Evolutionary conservation across 371 early-diverging fungal species (phyloP).

Genomic region (Mucor racemosus): DNA sequence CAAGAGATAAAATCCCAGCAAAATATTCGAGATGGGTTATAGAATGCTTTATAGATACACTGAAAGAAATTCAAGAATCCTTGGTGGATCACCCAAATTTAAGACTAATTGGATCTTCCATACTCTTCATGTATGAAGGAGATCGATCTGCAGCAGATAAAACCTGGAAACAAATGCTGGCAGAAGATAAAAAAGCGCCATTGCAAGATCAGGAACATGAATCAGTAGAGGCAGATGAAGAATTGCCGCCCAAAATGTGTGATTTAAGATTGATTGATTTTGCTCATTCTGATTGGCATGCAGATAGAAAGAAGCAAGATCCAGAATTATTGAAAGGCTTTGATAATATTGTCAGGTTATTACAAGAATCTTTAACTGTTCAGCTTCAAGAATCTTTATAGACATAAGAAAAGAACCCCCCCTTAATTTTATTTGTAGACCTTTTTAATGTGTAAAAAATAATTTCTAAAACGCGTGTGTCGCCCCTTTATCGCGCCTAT

Average conservation of each 20-base stretch:
- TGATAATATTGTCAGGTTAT: constrained; percentile 29
- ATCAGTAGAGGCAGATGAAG: constrained; percentile 54
- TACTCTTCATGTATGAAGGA: constrained; percentile 77
- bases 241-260: constrained; percentile 47
- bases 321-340: constrained; percentile 39
- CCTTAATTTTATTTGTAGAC: too few relatives aligned
- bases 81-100: constrained; percentile 51
- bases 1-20: constrained; percentile 14
- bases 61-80: constrained; percentile 57
- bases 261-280: constrained; percentile 80
- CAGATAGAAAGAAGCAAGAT: constrained; percentile 39
- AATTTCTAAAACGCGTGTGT: not conserved
- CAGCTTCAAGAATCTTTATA: constrained; percentile 24
- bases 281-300: constrained; percentile 72
- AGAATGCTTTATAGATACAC: constrained; percentile 62
- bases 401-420: not conserved
- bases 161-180: constrained; percentile 44
- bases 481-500: not conserved
- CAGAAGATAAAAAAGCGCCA: constrained; percentile 38
- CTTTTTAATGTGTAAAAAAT: not conserved
- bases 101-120: constrained; percentile 67
- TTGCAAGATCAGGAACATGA: constrained; percentile 22
- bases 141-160: constrained; percentile 56
- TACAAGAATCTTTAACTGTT: constrained; percentile 30
- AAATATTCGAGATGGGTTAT: constrained; percentile 62